Evolutionary conservation across 2,329 filamentous ascomycete genomes (phyloP).

Genomic region (Colletotrichum cuscutae): DNA sequence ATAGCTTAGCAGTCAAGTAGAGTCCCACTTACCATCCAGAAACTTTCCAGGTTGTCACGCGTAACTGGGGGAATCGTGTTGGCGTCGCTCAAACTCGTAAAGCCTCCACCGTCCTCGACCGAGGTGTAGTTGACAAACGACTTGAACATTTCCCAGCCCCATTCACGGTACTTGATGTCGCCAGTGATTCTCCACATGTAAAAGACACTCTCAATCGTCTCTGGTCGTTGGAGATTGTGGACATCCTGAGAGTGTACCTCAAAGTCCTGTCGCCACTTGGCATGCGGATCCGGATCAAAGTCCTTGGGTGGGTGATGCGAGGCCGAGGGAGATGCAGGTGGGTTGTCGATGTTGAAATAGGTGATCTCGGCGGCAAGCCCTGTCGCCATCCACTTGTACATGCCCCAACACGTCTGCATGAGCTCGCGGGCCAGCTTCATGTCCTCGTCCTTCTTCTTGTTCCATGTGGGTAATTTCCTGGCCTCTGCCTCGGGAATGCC

Average conservation of each 20-base stretch:
- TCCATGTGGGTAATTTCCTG: constrained; percentile 78
- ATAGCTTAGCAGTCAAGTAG: neutral
- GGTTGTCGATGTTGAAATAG: constrained; percentile 82
- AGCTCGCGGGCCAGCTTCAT: constrained; percentile 89
- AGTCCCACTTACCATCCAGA: constrained; percentile 82
- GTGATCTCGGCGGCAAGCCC: constrained; percentile 96
- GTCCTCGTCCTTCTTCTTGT: constrained; percentile 82
- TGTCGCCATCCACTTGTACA: constrained; percentile 91
- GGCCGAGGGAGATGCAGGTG: constrained; percentile 71
- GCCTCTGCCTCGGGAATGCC: constrained; percentile 82
- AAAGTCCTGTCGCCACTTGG: constrained; percentile 81
- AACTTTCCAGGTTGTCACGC: constrained; percentile 97
- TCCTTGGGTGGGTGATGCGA: constrained; percentile 58
- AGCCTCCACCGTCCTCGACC: constrained; percentile 81
- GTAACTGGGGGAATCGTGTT: constrained; percentile 74
- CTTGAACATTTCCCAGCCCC: constrained; percentile 99
- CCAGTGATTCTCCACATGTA: constrained; percentile 99
- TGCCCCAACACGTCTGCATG: constrained; percentile 97
- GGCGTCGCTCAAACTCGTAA: constrained; percentile 83
- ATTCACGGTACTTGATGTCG: constrained; percentile 88
- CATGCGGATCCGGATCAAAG: constrained; percentile 63
- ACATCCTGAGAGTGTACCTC: constrained; percentile 82
- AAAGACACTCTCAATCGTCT: constrained; percentile 95
- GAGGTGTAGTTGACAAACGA: constrained; percentile 88
- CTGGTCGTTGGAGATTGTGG: constrained; percentile 94